Base-by-base conservation (phyloP, 2,329 filamentous ascomycete species). In the Penicillium sp. region DNA sequence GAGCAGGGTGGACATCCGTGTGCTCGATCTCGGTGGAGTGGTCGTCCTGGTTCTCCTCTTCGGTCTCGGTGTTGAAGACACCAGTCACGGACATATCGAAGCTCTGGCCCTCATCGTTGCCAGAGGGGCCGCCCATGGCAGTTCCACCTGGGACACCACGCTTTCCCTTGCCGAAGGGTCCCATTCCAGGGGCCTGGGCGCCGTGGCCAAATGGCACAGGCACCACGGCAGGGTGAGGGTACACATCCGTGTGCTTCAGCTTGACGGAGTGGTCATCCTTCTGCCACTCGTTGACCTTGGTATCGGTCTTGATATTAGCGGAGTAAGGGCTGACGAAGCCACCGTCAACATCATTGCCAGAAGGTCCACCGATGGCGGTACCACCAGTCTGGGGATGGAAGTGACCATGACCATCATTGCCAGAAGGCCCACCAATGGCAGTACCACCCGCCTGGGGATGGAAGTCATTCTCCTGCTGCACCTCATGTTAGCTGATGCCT, bases 251-350 rank as follows among this genome's bases (percentile, higher is more conserved):
- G 45, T 66, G 39, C 47, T 66, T 63, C 31, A 66, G 22, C 5
- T 62, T 53, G 29, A 64, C 34, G 2, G 62, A 61, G 58, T 68
- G 65, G 52, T 65, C 59, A 24, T 68, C 65, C 22, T 61, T 59
- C 59, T 43, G 56, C 29, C 39, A 53, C 48, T 63, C 59, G 24
- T 66, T 53, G 3, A 65, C 56, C 31, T 63, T 48, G 10, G 37
- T 47, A 37, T 61, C 48, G 9, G 53, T 43, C 50, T 66, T 54
- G 45, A 60, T 55, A 7, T 56, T 60, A n/a, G 50, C 42, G 16
- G 43, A 35, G 7, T 61, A 61, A 1, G 62, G 50, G 1, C 22
- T 53, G 2, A 50, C 59, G 22, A 55, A 56, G 29, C 61, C 61
- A 8, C 62, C 63, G 14, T 57, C 58, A 16, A 53, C 54, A 24